These are phyloP conservation scores for Aurantiochytrium sp. DNA, from an alignment of 108 stramenopile genomes.

Conservation along the genomic window DNA sequence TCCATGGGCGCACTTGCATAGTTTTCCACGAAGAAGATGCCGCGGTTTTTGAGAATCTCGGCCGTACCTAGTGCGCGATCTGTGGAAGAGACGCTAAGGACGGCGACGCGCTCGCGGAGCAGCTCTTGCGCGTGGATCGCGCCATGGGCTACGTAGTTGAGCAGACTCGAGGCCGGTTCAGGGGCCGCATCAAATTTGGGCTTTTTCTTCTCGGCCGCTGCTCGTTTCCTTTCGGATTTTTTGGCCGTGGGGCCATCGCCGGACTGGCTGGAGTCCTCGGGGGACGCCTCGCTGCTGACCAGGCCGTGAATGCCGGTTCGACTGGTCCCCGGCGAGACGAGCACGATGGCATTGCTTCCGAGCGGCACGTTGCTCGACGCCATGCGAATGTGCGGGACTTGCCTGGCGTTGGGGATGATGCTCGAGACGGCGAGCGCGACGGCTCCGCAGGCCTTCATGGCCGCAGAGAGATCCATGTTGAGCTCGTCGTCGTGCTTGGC, in stretches of 20 bases:
- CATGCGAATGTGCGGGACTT: background rate
- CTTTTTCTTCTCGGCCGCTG: too few species aligned
- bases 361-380: background rate
- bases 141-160: background rate
- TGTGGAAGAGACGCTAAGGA: background rate
- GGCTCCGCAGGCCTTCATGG: background rate
- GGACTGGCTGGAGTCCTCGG: too few species aligned
- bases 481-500: background rate
- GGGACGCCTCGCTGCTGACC: too few species aligned
- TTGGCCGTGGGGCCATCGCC: too few species aligned
- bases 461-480: background rate
- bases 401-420: background rate
- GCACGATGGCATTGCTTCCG: background rate
- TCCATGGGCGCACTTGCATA: background rate
- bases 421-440: background rate
- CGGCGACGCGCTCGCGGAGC: background rate
- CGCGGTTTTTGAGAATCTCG: background rate
- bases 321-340: background rate
- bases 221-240: too few species aligned
- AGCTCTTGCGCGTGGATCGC: background rate
- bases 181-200: too few species aligned
- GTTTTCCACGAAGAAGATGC: background rate
- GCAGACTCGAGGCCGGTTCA: background rate
- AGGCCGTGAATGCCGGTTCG: background rate
- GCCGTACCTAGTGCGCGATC: background rate